Evolutionary conservation across 169 alveolate genomes (phyloP), one percentile per base, ranked within the genome.

Genomic region (Babesia ovis): DNA sequence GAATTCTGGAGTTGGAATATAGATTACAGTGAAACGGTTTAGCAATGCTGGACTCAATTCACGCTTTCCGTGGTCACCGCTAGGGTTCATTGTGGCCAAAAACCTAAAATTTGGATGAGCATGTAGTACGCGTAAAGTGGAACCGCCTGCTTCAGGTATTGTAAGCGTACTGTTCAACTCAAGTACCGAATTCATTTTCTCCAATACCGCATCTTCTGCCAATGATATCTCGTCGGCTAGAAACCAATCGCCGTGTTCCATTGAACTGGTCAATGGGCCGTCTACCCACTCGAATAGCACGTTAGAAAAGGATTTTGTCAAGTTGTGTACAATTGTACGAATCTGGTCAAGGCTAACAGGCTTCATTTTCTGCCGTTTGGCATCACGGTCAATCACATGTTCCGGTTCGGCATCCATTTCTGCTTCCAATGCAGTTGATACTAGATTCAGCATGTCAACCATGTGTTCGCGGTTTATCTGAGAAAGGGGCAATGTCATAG

Each of bases 71-170:
- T 93, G 98, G 87, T 97, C 99, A 25, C 98, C 99, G 34, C 99
- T 96, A 39, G 99, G 99, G 82, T 98, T 98, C 99, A 98, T 98
- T 18, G 99, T 98, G n/a, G 99, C 99, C 50, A 97, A 91, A 35
- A 98, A 90, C 23, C 95, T 90, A 84, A 98, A 98, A 45, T 90
- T 88, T 25, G 88, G 90, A 76, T 95, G 95, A 5, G 98, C 98
- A 50, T 80, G 85, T 35, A 96, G 73, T 29, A 85, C 75, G n/a
- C 90, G 91, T n/a, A 85, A 66, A 43, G 84, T 79, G 0, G 67
- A 72, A 14, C 85, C 91, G 35, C 93, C 92, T 43, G 83, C 85
- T 59, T 93, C 96, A 48, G 96, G 89, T 48, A 91, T 59, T 29
- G 89, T 50, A 16, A 86, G 60, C 85, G 94, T 76, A 74, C 83